A percentile compares a stretch with the other conserved stretches of the same genome.
These are phyloP conservation scores for Colletotrichum endophyticum DNA, from an alignment of 2,329 filamentous ascomycete genomes.

Conservation along the genomic window DNA sequence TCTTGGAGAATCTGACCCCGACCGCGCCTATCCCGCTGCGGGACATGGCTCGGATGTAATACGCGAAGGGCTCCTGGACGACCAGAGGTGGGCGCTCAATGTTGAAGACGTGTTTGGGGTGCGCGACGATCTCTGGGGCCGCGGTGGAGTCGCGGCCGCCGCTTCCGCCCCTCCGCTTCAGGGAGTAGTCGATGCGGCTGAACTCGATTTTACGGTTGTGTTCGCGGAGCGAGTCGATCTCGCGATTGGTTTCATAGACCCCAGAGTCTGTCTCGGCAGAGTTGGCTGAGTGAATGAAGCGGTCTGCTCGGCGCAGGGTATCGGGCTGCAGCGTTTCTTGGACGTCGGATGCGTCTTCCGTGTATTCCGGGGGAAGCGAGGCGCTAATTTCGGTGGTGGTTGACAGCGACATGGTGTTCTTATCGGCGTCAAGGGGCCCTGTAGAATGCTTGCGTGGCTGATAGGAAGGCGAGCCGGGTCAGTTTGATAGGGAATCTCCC, in stretches of 20 bases:
- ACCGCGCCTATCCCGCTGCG: neutral
- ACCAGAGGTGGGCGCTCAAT: slow-evolving; percentile 34
- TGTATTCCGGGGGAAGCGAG: slow-evolving; percentile 4
- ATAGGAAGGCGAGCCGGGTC: neutral
- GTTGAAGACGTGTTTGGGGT: slow-evolving; percentile 37
- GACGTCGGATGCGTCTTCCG: neutral
- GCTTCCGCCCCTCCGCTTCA: slow-evolving; percentile 20
- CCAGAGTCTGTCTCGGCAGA: slow-evolving; percentile 30
- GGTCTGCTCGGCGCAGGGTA: slow-evolving; percentile 35
- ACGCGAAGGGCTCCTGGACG: slow-evolving; percentile 33
- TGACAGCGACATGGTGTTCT: neutral
- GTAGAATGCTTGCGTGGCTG: neutral
- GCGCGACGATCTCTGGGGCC: slow-evolving; percentile 28
- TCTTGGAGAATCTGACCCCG: neutral
- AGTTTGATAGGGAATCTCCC: neutral
- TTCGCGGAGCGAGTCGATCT: slow-evolving; percentile 34
- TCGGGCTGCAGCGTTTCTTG: slow-evolving; percentile 29
- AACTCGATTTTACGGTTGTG: slow-evolving; percentile 33
- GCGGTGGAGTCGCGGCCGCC: neutral
- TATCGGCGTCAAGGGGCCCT: neutral
- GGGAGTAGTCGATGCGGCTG: slow-evolving; percentile 32
- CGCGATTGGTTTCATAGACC: slow-evolving; percentile 41
- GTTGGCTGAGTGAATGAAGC: slow-evolving; percentile 33
- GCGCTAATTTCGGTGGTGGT: neutral
- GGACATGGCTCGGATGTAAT: slow-evolving; percentile 24